Percentiles rank a stretch among this genome's conserved stretches.
Conservation (phyloP, 345 rosid genomes). For the Bruguiera parviflora region DNA sequence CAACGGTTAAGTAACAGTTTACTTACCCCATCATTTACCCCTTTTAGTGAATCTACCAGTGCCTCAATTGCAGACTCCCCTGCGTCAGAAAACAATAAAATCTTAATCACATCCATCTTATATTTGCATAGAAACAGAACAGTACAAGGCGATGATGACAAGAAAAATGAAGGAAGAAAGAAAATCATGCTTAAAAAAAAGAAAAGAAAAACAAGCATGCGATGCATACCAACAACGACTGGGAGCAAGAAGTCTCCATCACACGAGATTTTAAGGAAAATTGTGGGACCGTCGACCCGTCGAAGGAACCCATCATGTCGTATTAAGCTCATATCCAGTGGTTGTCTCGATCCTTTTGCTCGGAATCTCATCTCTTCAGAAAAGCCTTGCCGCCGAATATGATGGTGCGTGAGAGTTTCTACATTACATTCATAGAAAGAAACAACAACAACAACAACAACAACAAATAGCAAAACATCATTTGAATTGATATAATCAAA, state of each 20-base stretch:
- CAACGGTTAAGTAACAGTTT: not conserved
- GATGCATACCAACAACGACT: slow-evolving; percentile 49
- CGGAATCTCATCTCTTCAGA: slow-evolving; percentile 23
- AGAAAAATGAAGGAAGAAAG: not conserved
- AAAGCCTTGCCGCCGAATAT: slow-evolving; percentile 46
- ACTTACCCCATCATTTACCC: slow-evolving; percentile 47
- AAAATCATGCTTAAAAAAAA: not conserved
- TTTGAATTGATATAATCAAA: not conserved
- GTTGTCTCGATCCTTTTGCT: slow-evolving; percentile 23
- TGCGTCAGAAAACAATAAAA: slow-evolving; percentile 26
- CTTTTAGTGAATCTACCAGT: slow-evolving; percentile 41
- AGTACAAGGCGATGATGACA: not conserved
- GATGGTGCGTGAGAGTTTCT: slow-evolving; percentile 49
- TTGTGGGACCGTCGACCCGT: slow-evolving; percentile 67
- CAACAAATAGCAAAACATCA: not conserved
- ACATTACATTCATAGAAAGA: slow-evolving; percentile 1
- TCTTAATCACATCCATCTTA: slow-evolving; percentile 6
- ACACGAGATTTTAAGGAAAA: slow-evolving; percentile 85
- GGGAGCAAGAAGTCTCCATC: slow-evolving; percentile 82
- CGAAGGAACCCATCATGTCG: slow-evolving; percentile 55
- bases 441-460: not conserved
- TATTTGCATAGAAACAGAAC: not conserved
- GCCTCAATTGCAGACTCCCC: slow-evolving; percentile 71
- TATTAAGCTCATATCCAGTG: slow-evolving; percentile 39
- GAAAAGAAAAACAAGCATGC: not conserved